Evolutionary conservation across 1,139 yeast genomes (phyloP), one percentile per base, ranked within the genome.

Genomic region (Taphrina deformans): DNA sequence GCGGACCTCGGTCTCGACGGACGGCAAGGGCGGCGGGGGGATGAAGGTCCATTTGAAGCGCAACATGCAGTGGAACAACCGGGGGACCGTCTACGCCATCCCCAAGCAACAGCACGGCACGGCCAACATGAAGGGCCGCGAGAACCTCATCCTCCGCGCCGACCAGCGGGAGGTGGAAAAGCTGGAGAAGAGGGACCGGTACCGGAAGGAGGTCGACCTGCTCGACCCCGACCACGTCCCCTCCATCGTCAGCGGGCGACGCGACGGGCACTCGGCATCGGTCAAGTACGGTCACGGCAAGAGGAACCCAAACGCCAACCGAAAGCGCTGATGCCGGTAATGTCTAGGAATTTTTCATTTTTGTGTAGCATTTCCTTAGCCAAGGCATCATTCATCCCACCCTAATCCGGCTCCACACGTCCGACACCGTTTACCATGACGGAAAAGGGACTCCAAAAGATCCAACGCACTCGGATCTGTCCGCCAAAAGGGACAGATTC

Each of bases 81-180:
- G 96, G 71, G 99, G 99, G 62, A 88, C 89, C 72, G 82, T 83
- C 67, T 93, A 82, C 77, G 83, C 95, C 1, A 73, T 93, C 59
- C 88, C 90, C 23, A 75, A 71, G 31, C 82, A 82, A 18, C 63
- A 29, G 27, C 66, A 61, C 1, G 68, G 68, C 27, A 55, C 64
- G 10, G 63, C 67, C 14, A 65, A 62, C 48, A 59, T 59, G 44
- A 66, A 66, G 48, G 68, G 68, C 16, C 38, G 62, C 40, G 62
- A 61, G 12, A 62, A 65, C 38, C 44, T 59, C 9, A 61, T 66
- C 12, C 65, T 66, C 18, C 40, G 96, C 71, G 98, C 89, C 75
- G 99, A 95, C 76, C 98, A 93, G 78, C 88, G 88, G 73, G 99
- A 93, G 76, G 95, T 93, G 75, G 85, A 85, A 71, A 86, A 88